Evolutionary conservation across 495 filamentous ascomycete species (phyloP).

Genomic region (Aspergillus bertholletiae): DNA sequence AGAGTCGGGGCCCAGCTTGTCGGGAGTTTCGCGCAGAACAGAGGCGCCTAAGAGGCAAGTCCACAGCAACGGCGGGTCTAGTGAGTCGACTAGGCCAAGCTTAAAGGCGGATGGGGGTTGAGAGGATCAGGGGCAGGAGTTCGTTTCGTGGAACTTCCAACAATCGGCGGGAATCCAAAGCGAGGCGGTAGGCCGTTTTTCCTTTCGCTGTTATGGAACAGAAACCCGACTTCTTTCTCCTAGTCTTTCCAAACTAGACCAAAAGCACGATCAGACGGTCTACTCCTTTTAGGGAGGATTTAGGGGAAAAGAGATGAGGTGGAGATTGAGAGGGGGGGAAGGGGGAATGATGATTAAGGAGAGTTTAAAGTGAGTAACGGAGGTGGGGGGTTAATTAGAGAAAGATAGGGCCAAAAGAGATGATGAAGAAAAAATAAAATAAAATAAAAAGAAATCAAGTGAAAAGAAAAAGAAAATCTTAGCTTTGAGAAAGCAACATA

Average conservation of each 20-base stretch:
- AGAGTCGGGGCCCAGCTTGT: slow-evolving; percentile 26
- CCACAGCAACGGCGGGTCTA: slow-evolving; percentile 30
- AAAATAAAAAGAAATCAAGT: not conserved
- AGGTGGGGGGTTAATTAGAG: not conserved
- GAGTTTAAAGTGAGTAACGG: slow-evolving; percentile 7
- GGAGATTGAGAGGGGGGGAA: slow-evolving; percentile 15
- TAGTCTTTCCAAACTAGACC: slow-evolving; percentile 1
- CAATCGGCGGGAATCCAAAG: slow-evolving; percentile 13
- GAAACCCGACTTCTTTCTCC: not conserved
- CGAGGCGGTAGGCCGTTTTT: not conserved
- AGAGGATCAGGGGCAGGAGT: slow-evolving; percentile 20
- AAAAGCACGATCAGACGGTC: slow-evolving; percentile 2
- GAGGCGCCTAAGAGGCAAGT: slow-evolving; percentile 25
- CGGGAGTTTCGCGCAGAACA: slow-evolving; percentile 27
- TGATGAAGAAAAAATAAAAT: not conserved
- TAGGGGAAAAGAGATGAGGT: slow-evolving; percentile 7
- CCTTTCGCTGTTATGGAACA: not conserved
- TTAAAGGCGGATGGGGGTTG: slow-evolving; percentile 23
- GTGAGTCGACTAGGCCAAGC: slow-evolving; percentile 26
- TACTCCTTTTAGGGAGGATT: not conserved
- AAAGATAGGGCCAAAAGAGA: not conserved
- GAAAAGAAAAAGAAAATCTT: not conserved
- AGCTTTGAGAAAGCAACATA: not conserved
- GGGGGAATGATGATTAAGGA: slow-evolving; percentile 19
- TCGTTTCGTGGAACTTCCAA: slow-evolving; percentile 20